Percentiles rank a stretch among this genome's conserved stretches.
phyloP scores from a whole-genome alignment of 768 basidiomycete species.

The Termitomyces sp. region DNA sequence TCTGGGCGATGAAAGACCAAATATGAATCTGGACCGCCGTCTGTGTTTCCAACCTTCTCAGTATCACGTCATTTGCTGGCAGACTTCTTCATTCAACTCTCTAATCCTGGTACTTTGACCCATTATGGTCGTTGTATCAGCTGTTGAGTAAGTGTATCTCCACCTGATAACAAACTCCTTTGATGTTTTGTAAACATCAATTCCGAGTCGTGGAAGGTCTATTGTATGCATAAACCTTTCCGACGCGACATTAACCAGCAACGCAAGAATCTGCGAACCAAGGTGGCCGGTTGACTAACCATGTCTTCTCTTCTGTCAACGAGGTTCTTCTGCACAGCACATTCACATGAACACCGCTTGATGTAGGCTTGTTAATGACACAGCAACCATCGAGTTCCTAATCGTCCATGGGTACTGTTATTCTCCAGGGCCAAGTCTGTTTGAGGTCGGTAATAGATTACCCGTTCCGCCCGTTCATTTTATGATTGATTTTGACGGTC shows the following conservation, averaged over 20 bases:
- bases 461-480: no score
- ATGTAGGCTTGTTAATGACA: not conserved
- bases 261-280: no score
- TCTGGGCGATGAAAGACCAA: not conserved
- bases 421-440: no score
- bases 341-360: not conserved
- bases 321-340: no score
- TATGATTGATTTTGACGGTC: no score
- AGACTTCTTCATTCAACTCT: not conserved
- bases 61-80: not conserved
- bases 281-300: not conserved
- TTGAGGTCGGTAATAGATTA: no score
- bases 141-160: not conserved
- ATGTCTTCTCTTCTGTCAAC: not conserved
- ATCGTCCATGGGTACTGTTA: no score
- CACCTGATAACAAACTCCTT: not conserved
- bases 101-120: not conserved
- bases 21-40: not conserved
- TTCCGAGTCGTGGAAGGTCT: no score
- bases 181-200: not conserved
- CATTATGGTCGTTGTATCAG: no score
- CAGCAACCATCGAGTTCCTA: not conserved
- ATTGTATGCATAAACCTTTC: no score
- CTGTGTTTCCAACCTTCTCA: not conserved
- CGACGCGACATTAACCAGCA: no score